Evolutionary conservation across 2,329 filamentous ascomycete species (phyloP), one percentile per base, ranked within the genome.

Genomic region (Cryphonectria radicalis): DNA sequence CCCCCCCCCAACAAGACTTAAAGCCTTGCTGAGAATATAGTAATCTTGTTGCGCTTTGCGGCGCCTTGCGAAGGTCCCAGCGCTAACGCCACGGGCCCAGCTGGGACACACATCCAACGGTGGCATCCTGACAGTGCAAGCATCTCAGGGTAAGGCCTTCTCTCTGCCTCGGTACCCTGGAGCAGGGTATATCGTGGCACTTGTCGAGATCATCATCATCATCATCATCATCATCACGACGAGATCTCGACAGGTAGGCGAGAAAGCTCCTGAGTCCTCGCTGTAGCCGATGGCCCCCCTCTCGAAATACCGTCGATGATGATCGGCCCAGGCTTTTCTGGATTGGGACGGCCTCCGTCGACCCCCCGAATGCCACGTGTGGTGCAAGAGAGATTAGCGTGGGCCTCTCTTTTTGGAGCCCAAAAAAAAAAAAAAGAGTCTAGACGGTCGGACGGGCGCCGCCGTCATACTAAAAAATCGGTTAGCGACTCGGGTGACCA

Each of bases 291-390:
- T 53, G 63, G 19, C 35, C 13, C 62, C 35, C 8, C 28, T 43
- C 42, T 64, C 17, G 25, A 8, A 64, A 5, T 42, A 37, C 25
- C 22, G 32, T 65, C 42, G 50, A 65, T 65, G 40, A 43, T 65
- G 63, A 65, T 65, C 63, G 42, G 43, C 63, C 43, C 63, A 5
- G 8, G 19, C n/a, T 5, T 65, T 53, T 22, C 63, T 53, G 14
- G 6, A 53, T 65, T 53, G 25, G 43, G 63, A 6, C 53, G 42
- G 63, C 43, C 42, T 65, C 63, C 63, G 63, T 37, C 13, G 17
- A 10, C 32, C 63, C 63, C 62, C 40, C 42, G 42, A 53, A 65
- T 50, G 63, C 63, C 63, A 65, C 63, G 63, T 65, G 63, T 65
- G 63, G 63, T 35, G 13, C 63, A 50, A 50, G 42, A 37, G 62